Evolutionary conservation across 1,284 basidiomycete genomes (phyloP).

Genomic region (Tylopilus microsporus): DNA sequence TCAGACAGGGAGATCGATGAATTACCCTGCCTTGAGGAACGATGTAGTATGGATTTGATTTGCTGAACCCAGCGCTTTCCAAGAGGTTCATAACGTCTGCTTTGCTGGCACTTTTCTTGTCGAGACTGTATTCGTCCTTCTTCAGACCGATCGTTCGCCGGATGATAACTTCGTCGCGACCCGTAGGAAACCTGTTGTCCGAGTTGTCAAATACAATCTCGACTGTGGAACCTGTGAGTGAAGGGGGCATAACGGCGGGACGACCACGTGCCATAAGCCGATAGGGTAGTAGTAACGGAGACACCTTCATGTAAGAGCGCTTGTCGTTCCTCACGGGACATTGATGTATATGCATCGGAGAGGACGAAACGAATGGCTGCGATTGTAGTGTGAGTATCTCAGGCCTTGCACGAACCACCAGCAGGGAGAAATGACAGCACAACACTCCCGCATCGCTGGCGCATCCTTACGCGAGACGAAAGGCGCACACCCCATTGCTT

Average conservation of each 20-base stretch:
- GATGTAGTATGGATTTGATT: conserved; percentile 98
- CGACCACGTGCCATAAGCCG: conserved; percentile 73
- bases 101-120: conserved; percentile 92
- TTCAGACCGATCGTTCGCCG: conserved; percentile 94
- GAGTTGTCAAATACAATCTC: conserved; percentile 87
- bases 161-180: conserved; percentile 78
- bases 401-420: not conserved
- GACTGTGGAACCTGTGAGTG: conserved; percentile 38
- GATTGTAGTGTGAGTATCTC: conserved; percentile 6
- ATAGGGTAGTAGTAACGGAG: conserved; percentile 82
- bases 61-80: conserved; percentile 94
- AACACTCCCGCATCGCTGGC: not conserved
- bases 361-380: conserved; percentile 94
- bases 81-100: conserved; percentile 96
- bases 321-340: conserved; percentile 91
- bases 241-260: not conserved
- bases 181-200: conserved; percentile 88
- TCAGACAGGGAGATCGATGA: conserved; percentile 13
- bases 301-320: conserved; percentile 91
- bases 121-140: conserved; percentile 98
- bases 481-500: too few species aligned
- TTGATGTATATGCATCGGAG: conserved; percentile 94
- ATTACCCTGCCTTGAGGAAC: conserved; percentile 93
- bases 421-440: not conserved
- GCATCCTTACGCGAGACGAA: too few species aligned